A percentile compares a stretch with the other conserved stretches of the same genome.
These are phyloP conservation scores for Pilobolus umbonatus DNA, from an alignment of 192 early-diverging fungal genomes.

Conservation along the genomic window DNA sequence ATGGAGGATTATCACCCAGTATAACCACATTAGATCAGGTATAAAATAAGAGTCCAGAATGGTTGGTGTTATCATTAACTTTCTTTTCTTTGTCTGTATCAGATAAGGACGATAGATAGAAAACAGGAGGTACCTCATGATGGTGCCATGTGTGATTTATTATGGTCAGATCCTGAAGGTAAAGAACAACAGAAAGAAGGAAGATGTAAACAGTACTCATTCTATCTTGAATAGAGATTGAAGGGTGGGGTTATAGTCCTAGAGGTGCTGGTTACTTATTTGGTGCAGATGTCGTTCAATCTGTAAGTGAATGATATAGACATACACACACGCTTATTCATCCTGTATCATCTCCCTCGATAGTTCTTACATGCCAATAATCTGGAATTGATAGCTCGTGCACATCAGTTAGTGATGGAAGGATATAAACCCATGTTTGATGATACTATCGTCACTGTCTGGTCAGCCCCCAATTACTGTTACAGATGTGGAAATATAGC, in stretches of 20 bases:
- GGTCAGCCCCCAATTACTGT: slow-evolving; percentile 99
- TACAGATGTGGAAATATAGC: slow-evolving; percentile 98
- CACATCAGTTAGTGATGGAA: slow-evolving; percentile 97
- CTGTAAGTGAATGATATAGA: slow-evolving; percentile 36
- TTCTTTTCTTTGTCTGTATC: not conserved
- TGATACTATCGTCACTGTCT: slow-evolving; percentile 92
- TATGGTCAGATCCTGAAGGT: slow-evolving; percentile 98
- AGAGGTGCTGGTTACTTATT: slow-evolving; percentile 98
- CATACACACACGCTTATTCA: not conserved
- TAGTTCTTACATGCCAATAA: slow-evolving; percentile 79
- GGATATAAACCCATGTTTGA: slow-evolving; percentile 98
- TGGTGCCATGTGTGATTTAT: slow-evolving; percentile 95
- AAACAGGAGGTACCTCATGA: slow-evolving; percentile 98
- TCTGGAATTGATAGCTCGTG: slow-evolving; percentile 87
- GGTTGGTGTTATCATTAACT: not conserved
- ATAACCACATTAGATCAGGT: slow-evolving; percentile 91
- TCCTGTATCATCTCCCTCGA: no score
- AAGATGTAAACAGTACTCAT: not conserved
- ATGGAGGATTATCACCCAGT: slow-evolving; percentile 90
- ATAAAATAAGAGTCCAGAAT: not conserved
- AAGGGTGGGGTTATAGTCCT: slow-evolving; percentile 92
- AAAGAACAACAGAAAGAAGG: not conserved
- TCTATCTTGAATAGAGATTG: slow-evolving; percentile 45
- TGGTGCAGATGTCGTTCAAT: slow-evolving; percentile 85
- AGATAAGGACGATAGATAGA: slow-evolving; percentile 88